Base-by-base conservation (phyloP, 352 stramenopile species). In the Phytophthora quininea region DNA sequence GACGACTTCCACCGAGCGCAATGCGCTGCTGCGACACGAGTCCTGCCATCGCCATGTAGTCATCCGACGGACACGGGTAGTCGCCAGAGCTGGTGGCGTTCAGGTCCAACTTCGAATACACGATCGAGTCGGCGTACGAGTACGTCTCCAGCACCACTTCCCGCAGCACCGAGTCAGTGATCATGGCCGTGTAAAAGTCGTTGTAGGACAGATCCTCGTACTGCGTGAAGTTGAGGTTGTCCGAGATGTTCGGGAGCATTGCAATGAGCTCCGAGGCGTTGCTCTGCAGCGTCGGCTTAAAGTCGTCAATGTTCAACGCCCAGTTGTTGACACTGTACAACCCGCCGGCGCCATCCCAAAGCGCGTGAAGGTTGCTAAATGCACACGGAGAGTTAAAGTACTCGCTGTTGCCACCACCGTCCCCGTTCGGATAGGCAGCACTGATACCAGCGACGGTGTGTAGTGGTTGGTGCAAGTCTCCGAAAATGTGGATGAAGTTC, bases 401-500 rank as follows among this genome's bases (percentile, higher is more conserved):
- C 58, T 85, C 88, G 15, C 64, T 66, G 76, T 91, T 91, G 31
- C 82, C 82, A n/a, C 80, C 82, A 14, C 64, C 62, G 48, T 91
- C 78, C 12, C 82, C 82, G 3, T 62, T 58, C 4, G 80, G 82
- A 37, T 84, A 74, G 24, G 69, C 61, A 2, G 64, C 62, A 32
- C 64, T 82, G 40, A 87, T 69, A 14, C 76, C 80, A 0, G 69
- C 62, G 1, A 84, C 71, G 1, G 75, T 72, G 67, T 91, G 82
- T n/a, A 89, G 64, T 1, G 82, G 79, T 45, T 90, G 80, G 58
- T 88, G 76, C 40, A 84, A 51, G 56, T 90, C 79, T 4, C 70
- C 77, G 38, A 88, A 77, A 54, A 89, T 76, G 76, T 90, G 82
- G 65, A 90, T 82, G 67, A 88, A 83, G 67, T 87, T 76, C 29